A percentile compares a stretch with the other conserved stretches of the same genome.
phyloP scores from a whole-genome alignment of 495 filamentous ascomycete species.

The Hamigera avellanea region DNA sequence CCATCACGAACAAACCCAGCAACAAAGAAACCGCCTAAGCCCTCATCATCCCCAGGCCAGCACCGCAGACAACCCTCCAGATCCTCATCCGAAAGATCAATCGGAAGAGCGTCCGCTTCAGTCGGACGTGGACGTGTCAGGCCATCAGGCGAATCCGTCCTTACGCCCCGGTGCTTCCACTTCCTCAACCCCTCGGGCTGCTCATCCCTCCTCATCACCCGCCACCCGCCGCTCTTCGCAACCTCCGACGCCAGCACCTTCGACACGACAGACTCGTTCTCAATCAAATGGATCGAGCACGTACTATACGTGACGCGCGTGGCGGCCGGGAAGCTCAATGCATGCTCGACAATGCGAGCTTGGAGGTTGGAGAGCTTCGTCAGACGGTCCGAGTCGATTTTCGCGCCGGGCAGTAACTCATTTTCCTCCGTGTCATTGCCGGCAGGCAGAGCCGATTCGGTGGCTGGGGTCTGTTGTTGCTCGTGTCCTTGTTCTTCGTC shows the following conservation, averaged over 20 bases:
- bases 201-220: slow-evolving; percentile 53
- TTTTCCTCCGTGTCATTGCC: slow-evolving; percentile 20
- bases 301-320: slow-evolving; percentile 78
- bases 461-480: slow-evolving; percentile 1
- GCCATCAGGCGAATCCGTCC: too few species aligned
- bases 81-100: slow-evolving; percentile 31
- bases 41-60: slow-evolving; percentile 65
- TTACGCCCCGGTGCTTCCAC: slow-evolving; percentile 59
- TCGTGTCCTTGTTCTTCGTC: slow-evolving; percentile 15
- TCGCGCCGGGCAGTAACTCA: slow-evolving; percentile 14
- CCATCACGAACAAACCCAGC: slow-evolving; percentile 50
- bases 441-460: not conserved
- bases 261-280: slow-evolving; percentile 80
- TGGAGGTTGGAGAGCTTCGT: slow-evolving; percentile 66
- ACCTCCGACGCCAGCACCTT: slow-evolving; percentile 52
- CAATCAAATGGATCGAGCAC: slow-evolving; percentile 73
- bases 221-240: slow-evolving; percentile 63
- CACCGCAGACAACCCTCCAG: slow-evolving; percentile 73
- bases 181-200: slow-evolving; percentile 58
- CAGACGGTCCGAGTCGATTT: slow-evolving; percentile 40
- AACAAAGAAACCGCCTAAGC: slow-evolving; percentile 66
- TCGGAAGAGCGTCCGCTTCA: slow-evolving; percentile 5
- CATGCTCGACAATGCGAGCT: slow-evolving; percentile 64
- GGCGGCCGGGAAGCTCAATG: slow-evolving; percentile 71
- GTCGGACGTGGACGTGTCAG: slow-evolving; percentile 2